Conservation (phyloP, 768 basidiomycete species). For the Lentinus tigrinus region DNA sequence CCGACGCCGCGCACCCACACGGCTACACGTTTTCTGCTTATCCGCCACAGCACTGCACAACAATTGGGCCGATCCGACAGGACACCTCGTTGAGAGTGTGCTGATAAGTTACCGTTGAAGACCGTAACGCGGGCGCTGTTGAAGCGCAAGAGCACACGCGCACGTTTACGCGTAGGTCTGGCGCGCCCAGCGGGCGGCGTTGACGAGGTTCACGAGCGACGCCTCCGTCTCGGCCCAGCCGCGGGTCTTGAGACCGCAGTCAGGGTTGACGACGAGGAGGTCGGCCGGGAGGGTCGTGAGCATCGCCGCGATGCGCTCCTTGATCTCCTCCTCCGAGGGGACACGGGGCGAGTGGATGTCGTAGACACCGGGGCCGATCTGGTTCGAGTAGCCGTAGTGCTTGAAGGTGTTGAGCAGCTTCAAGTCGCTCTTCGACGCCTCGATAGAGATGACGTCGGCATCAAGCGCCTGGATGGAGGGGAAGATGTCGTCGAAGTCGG, state of each 20-base stretch:
- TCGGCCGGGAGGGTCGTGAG: slow-evolving; percentile 76
- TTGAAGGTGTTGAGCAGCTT: slow-evolving; percentile 96
- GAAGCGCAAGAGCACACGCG: slow-evolving; percentile 62
- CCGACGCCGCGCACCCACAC: slow-evolving; percentile 17
- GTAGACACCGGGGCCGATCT: slow-evolving; percentile 98
- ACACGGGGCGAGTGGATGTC: slow-evolving; percentile 99
- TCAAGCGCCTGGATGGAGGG: slow-evolving; percentile 94
- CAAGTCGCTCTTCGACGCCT: slow-evolving; percentile 98
- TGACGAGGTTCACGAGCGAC: slow-evolving; percentile 82
- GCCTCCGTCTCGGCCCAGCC: slow-evolving; percentile 98
- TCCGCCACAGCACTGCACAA: slow-evolving; percentile 18
- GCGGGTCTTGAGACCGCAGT: slow-evolving; percentile 98
- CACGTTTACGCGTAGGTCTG: slow-evolving; percentile 67
- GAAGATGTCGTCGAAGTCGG: slow-evolving; percentile 99
- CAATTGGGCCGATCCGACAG: slow-evolving; percentile 27
- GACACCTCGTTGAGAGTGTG: slow-evolving; percentile 27
- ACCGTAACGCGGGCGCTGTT: slow-evolving; percentile 82
- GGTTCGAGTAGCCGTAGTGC: slow-evolving; percentile 92
- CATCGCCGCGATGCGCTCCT: slow-evolving; percentile 85
- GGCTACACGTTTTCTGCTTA: slow-evolving; percentile 20
- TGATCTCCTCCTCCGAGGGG: slow-evolving; percentile 89
- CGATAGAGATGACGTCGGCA: slow-evolving; percentile 98
- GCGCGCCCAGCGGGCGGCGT: slow-evolving; percentile 93
- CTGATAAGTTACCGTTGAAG: slow-evolving; percentile 46
- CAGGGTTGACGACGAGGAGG: slow-evolving; percentile 92